phyloP scores from a whole-genome alignment of 352 stramenopile genomes.

The Globisporangium polare region DNA sequence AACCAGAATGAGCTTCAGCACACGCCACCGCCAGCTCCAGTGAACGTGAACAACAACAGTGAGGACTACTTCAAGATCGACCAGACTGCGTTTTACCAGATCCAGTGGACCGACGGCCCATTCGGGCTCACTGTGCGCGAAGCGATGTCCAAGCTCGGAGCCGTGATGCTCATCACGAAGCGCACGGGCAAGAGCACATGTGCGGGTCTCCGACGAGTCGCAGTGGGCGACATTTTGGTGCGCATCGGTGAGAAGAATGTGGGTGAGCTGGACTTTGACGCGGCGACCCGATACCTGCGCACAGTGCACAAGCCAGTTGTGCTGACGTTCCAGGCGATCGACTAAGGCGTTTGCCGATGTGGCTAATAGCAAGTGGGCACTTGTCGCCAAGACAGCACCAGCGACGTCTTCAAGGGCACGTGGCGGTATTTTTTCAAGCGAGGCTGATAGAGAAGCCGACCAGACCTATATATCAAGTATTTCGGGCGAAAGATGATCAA shows the following conservation, averaged over 20 bases:
- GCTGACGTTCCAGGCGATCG: slow-evolving; percentile 76
- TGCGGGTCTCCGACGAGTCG: slow-evolving; percentile 64
- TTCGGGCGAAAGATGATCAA: background rate
- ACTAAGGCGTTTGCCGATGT: slow-evolving; percentile 20
- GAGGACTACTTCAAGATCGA: slow-evolving; percentile 65
- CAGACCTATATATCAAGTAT: slow-evolving; percentile 8
- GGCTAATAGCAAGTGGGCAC: background rate
- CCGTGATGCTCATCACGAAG: slow-evolving; percentile 78
- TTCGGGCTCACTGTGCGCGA: slow-evolving; percentile 83
- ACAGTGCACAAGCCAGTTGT: slow-evolving; percentile 73
- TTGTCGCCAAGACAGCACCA: background rate
- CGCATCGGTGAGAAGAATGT: slow-evolving; percentile 75
- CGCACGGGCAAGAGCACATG: slow-evolving; percentile 75
- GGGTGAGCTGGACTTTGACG: slow-evolving; percentile 67
- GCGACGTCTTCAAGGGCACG: background rate
- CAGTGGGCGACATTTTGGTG: slow-evolving; percentile 72
- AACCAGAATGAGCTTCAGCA: slow-evolving; percentile 4
- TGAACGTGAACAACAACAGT: slow-evolving; percentile 24
- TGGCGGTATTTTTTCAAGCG: background rate
- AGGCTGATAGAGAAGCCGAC: slow-evolving; percentile 5
- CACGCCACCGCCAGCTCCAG: background rate
- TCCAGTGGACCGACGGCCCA: slow-evolving; percentile 77
- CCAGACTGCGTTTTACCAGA: slow-evolving; percentile 65
- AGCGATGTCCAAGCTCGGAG: slow-evolving; percentile 54
- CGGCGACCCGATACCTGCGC: slow-evolving; percentile 62